Percentiles rank a stretch among this genome's conserved stretches.
These are phyloP conservation scores for Psilocybe azurescens DNA, from an alignment of 768 basidiomycete species.

Conservation along the genomic window DNA sequence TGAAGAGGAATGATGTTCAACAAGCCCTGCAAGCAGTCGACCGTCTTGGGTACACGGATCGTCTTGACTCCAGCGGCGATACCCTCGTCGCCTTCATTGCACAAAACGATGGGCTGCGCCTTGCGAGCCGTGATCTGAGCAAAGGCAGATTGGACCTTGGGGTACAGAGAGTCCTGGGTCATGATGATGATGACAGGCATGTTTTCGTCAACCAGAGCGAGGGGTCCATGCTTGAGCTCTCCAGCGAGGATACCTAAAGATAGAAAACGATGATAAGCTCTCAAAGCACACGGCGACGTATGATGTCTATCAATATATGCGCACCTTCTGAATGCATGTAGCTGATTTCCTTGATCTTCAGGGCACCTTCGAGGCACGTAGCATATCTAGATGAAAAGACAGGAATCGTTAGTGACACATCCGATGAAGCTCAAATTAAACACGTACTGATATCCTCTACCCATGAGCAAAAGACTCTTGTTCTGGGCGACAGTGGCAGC, in stretches of 20 bases:
- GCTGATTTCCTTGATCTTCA: conserved; percentile 99
- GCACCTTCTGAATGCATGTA: conserved; percentile 86
- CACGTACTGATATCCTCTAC: conserved; percentile 92
- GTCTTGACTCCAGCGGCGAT: conserved; percentile 80
- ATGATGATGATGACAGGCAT: conserved; percentile 99
- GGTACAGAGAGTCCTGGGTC: conserved; percentile 98
- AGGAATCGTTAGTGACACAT: not conserved
- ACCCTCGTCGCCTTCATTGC: conserved; percentile 89
- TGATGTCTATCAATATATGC: conserved; percentile 11
- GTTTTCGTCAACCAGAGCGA: conserved; percentile 97
- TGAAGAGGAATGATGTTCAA: conserved; percentile 98
- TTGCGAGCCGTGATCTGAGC: conserved; percentile 97
- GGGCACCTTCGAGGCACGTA: conserved; percentile 95
- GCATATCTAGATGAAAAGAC: conserved; percentile 62
- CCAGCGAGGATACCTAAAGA: conserved; percentile 87
- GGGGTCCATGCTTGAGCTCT: conserved; percentile 98
- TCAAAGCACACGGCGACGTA: not conserved
- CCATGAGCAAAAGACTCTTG: conserved; percentile 94
- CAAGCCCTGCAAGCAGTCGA: conserved; percentile 94
- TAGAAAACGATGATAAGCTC: conserved; percentile 5
- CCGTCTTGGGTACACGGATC: conserved; percentile 93
- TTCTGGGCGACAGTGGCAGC: conserved; percentile 82
- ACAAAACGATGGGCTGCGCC: conserved; percentile 93
- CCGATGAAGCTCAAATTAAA: conserved; percentile 9
- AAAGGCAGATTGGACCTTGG: conserved; percentile 97